Base-by-base conservation (phyloP, 257 asterid species). In the Salvia rosmarinus region DNA sequence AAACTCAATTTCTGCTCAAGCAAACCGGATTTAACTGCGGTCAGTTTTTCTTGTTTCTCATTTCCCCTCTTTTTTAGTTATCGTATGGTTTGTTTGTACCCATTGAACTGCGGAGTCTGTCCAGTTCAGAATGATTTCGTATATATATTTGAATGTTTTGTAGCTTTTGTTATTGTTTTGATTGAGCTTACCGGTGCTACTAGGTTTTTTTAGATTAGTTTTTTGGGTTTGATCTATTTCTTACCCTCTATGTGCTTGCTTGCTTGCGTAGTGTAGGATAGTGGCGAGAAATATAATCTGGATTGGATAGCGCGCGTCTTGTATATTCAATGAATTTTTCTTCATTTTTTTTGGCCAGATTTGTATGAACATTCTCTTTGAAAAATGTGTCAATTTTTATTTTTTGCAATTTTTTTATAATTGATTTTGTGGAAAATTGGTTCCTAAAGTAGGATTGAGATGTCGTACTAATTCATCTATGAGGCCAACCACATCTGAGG, bases 401-500 rank as follows among this genome's bases (percentile, higher is more conserved):
- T 50, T 51, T 19, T 16, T 21, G 3, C 23, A 1, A 9, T 13
- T 5, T 13, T 5, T 40, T 39, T 62, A 14, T 44, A 6, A 6
- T 60, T 59, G 71, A 52, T 52, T 62, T 66, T 64, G 10, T 12
- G 32, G 52, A 16, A 34, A 17, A 21, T 61, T 62, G 39, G 40
- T 65, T 51, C 11, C 39, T 25, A n/a, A 25, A 55, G 50, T 82
- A 79, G 89, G 81, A 25, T 13, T 70, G 70, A 65, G 66, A 6
- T 57, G 30, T 69, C 61, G 25, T 55, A 54, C 25, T 2, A 79
- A 30, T 75, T 77, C 62, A 34, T 79, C 72, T 68, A 40, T 77
- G 64, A 79, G 75, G 44, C 52, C 86, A 3, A 16, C 68, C 3
- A 63, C 71, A 16, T 64, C 84, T 10, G 81, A 77, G 20, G 84